Evolutionary conservation across 2,329 filamentous ascomycete genomes (phyloP).

Genomic region (Alternaria brassicicola): DNA sequence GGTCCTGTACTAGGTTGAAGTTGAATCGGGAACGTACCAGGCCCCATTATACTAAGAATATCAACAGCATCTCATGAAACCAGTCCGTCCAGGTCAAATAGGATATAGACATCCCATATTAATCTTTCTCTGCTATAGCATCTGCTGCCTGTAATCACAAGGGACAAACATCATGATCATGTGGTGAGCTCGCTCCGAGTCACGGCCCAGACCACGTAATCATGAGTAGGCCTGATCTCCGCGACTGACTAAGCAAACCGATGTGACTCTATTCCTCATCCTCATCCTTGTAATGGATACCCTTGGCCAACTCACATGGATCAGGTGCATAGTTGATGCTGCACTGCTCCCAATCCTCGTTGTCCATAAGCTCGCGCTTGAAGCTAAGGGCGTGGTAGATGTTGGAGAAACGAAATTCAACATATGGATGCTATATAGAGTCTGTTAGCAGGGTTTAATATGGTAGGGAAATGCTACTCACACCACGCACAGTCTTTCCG

Average conservation of each 20-base stretch:
- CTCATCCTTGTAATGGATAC: slow-evolving; percentile 36
- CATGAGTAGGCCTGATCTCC: not conserved
- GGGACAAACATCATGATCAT: not conserved
- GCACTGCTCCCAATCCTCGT: slow-evolving; percentile 56
- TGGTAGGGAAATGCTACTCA: slow-evolving; percentile 35
- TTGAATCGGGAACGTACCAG: not conserved
- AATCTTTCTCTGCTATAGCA: not conserved
- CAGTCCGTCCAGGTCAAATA: not conserved
- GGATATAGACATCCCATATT: not conserved
- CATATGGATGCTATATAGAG: slow-evolving; percentile 47
- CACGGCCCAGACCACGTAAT: not conserved
- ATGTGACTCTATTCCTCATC: slow-evolving; percentile 13
- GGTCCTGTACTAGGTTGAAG: not conserved
- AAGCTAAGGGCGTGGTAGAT: slow-evolving; percentile 56
- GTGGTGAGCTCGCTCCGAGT: not conserved
- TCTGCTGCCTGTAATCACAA: not conserved
- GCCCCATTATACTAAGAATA: not conserved
- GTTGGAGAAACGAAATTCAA: slow-evolving; percentile 57
- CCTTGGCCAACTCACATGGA: slow-evolving; percentile 46
- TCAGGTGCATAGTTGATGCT: slow-evolving; percentile 52
- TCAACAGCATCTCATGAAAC: not conserved
- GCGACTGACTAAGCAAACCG: not conserved
- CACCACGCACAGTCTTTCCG: slow-evolving; percentile 49
- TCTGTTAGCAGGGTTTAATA: slow-evolving; percentile 12
- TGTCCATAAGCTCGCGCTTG: slow-evolving; percentile 47